Percentiles rank a stretch among this genome's conserved stretches.
These are phyloP conservation scores for Suillus bovinus DNA, from an alignment of 768 basidiomycete genomes.

Conservation along the genomic window DNA sequence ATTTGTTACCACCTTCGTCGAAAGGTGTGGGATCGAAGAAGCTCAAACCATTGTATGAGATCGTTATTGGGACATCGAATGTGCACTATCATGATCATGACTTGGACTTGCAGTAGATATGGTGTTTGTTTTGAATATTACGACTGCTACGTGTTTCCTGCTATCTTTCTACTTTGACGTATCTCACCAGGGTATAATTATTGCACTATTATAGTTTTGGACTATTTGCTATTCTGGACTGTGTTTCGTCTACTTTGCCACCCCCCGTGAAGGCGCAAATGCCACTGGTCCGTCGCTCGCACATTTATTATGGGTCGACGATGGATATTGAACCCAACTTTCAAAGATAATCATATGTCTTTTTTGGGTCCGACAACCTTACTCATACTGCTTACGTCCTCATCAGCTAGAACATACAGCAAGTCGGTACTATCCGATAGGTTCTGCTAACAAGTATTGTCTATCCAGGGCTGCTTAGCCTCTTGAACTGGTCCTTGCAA, in stretches of 20 bases:
- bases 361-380: not conserved
- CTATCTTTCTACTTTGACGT: conserved; percentile 7
- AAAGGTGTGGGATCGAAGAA: conserved; percentile 2
- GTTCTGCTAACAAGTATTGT: not conserved
- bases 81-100: conserved; percentile 15
- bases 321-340: not conserved
- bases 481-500: not conserved
- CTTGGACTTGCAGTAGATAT: conserved; percentile 15
- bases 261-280: no score
- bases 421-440: not conserved
- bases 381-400: not conserved
- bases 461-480: conserved; percentile 1
- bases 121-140: conserved; percentile 1
- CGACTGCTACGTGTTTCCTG: conserved; percentile 16
- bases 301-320: not conserved
- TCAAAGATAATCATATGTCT: not conserved
- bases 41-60: conserved; percentile 16
- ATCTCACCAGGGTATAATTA: conserved; percentile 2
- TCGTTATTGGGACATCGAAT: conserved; percentile 29
- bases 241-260: not conserved
- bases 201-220: conserved; percentile 9
- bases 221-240: conserved; percentile 2
- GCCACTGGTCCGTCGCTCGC: not conserved
- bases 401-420: conserved; percentile 2
- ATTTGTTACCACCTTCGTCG: not conserved